Percentiles rank a stretch among this genome's conserved stretches.
Conservation (phyloP, 2,329 filamentous ascomycete genomes). For the Pseudocercospora macadamiae region DNA sequence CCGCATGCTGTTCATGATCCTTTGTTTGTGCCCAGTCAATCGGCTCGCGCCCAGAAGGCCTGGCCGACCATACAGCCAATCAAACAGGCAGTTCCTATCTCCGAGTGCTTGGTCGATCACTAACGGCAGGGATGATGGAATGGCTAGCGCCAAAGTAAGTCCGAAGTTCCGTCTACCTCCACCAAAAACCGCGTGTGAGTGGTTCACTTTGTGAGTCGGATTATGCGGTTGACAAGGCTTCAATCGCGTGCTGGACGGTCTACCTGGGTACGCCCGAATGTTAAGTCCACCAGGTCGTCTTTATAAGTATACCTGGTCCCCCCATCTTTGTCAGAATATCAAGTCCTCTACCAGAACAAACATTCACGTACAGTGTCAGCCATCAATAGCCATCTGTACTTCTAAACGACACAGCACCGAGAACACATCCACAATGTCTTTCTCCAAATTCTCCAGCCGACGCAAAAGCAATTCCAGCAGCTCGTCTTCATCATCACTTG, state of each 20-base stretch:
- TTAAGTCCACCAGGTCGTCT: slow-evolving; percentile 4
- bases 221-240: slow-evolving; percentile 4
- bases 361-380: background rate
- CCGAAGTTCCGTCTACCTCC: background rate
- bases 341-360: background rate
- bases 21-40: background rate
- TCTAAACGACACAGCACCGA: background rate
- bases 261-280: background rate
- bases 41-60: background rate
- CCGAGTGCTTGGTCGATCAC: background rate
- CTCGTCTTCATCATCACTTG: slow-evolving; percentile 30
- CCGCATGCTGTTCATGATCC: background rate
- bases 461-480: slow-evolving; percentile 29
- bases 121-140: background rate
- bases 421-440: slow-evolving; percentile 19
- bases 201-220: background rate
- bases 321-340: background rate
- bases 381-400: background rate
- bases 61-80: background rate
- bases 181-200: background rate
- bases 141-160: background rate
- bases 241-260: background rate
- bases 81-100: background rate
- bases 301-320: background rate
- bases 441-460: slow-evolving; percentile 31